Percentiles rank a stretch among this genome's conserved stretches.
These are phyloP conservation scores for Gossypium davidsonii DNA, from an alignment of 441 rosid genomes.

Conservation along the genomic window DNA sequence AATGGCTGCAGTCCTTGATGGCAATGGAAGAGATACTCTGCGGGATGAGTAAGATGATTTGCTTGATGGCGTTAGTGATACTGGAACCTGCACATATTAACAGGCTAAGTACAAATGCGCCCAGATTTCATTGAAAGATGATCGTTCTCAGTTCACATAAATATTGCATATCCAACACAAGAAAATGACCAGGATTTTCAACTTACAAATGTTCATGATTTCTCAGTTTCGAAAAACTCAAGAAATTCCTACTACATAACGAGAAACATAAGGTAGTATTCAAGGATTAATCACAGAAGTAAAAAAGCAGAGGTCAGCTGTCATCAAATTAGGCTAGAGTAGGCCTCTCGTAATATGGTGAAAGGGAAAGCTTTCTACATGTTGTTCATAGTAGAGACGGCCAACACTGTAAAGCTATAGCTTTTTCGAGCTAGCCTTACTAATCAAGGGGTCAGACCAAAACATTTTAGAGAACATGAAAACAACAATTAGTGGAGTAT, in stretches of 20 bases:
- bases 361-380: not conserved
- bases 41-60: conserved; percentile 32
- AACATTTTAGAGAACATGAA: not conserved
- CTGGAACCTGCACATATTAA: conserved; percentile 28
- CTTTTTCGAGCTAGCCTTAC: not conserved
- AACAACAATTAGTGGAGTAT: not conserved
- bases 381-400: not conserved
- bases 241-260: not conserved
- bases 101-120: not conserved
- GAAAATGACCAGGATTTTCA: not conserved
- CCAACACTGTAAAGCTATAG: not conserved
- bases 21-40: conserved; percentile 64
- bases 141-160: not conserved
- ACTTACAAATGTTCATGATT: not conserved
- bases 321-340: too few relatives aligned
- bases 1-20: conserved; percentile 20
- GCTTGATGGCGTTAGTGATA: conserved; percentile 22
- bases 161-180: not conserved
- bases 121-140: not conserved
- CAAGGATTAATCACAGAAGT: not conserved
- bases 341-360: too few relatives aligned
- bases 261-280: not conserved
- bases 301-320: too few relatives aligned
- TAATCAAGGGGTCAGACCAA: not conserved
- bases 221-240: not conserved